Percentiles rank a stretch among this genome's conserved stretches.
Evolutionary conservation across 78 protist genomes (phyloP).

Genomic region (Polysphondylium violaceum): DNA sequence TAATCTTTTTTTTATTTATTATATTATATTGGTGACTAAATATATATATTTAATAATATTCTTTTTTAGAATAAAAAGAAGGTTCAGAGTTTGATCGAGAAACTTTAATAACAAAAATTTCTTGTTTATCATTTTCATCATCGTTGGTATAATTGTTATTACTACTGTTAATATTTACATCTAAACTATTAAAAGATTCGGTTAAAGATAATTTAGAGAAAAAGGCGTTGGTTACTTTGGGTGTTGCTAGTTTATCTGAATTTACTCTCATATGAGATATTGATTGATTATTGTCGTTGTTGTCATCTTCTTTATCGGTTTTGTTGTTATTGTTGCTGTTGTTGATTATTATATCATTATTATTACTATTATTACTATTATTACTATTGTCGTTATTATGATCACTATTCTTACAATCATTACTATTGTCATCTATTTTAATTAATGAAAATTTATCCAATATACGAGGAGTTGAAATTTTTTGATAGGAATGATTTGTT

Average conservation of each 20-base stretch:
- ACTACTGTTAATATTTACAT: not conserved
- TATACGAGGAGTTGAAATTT: too few relatives aligned
- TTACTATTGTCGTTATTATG: not conserved
- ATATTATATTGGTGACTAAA: too few relatives aligned
- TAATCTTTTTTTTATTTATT: too few relatives aligned
- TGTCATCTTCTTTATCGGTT: not conserved
- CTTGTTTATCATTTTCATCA: not conserved
- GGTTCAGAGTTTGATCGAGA: slow-evolving; percentile 33
- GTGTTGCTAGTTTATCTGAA: too few relatives aligned
- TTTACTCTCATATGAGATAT: too few relatives aligned
- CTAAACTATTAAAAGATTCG: not conserved
- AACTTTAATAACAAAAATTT: not conserved
- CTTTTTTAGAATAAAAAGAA: slow-evolving; percentile 23
- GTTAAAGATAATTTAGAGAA: too few relatives aligned
- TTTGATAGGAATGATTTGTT: not conserved
- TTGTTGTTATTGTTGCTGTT: not conserved
- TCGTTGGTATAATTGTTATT: not conserved
- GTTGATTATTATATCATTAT: not conserved
- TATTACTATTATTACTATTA: slow-evolving; percentile 32
- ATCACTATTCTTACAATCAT: not conserved
- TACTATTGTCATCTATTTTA: not conserved
- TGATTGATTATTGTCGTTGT: not conserved
- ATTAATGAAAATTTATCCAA: not conserved
- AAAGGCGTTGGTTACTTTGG: not conserved
- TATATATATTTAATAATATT: too few relatives aligned